Evolutionary conservation across 495 filamentous ascomycete species (phyloP), one percentile per base, ranked within the genome.

Genomic region (Annulohypoxylon maeteangense): DNA sequence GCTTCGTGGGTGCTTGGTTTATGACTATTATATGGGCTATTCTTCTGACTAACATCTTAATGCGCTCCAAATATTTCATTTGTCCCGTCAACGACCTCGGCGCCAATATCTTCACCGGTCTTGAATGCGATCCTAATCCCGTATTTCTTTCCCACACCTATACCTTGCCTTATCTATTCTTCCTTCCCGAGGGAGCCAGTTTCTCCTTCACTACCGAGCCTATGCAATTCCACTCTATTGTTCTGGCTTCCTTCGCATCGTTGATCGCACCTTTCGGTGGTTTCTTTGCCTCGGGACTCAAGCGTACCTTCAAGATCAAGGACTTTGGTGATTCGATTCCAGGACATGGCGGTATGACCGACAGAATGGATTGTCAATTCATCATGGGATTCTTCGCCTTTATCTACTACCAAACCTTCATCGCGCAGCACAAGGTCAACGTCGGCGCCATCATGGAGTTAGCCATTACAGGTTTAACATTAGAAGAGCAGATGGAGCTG

Each of bases 341-440:
- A 1, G 96, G 96, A 38, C 96, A 99, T 74, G 96, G 96, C 54
- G 96, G 96, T 70, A 98, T 99, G 80, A 99, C 96, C 6, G 96
- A 99, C 79, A 90, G 96, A 23, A 98, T 99, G 96, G 96, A 99
- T 75, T 99, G 96, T 81, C 96, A 99, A 77, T 98, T 98, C 83
- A 98, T 98, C 82, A 99, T 99, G 96, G 96, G 96, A 8, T 93
- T 98, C 84, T 98, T 99, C 74, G 88, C 96, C 11, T 98, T 92
- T 81, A 92, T 99, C 85, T 99, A 99, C 81, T 98, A 95, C 81
- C 93, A 97, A 79, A 94, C 93, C 75, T 99, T 99, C 78, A 95
- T 99, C 76, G 94, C 94, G 7, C 84, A 92, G 16, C 88, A 94
- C 81, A 91, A 90, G 73, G 89, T 91, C 7, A 92, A 84, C 62